Percentiles rank a stretch among this genome's conserved stretches.
phyloP scores from a whole-genome alignment of 768 basidiomycete genomes.

The Cytidiella melzeri region DNA sequence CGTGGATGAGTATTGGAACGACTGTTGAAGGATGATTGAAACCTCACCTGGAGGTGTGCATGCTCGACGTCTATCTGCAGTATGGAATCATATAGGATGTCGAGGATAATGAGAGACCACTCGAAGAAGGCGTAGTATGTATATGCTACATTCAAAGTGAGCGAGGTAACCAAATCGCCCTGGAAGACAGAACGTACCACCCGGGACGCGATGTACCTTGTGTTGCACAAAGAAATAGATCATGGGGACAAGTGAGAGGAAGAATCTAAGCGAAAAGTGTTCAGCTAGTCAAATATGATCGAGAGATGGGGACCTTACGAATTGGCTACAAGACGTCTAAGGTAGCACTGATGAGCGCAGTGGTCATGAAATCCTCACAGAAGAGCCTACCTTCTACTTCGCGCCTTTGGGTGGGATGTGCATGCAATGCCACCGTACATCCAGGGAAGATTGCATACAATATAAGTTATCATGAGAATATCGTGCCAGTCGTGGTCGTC shows the following conservation, averaged over 20 bases:
- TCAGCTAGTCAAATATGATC: too few relatives aligned
- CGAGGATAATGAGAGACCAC: conserved; percentile 75
- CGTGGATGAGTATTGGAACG: not conserved
- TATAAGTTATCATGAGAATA: conserved; percentile 82
- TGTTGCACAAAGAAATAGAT: conserved; percentile 85
- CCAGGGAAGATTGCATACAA: conserved; percentile 83
- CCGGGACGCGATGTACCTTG: conserved; percentile 71
- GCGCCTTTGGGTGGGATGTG: not conserved
- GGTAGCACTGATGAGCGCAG: not conserved
- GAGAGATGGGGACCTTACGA: conserved; percentile 31
- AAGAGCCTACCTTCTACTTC: not conserved
- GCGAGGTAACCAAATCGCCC: not conserved
- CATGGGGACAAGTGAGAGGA: conserved; percentile 61
- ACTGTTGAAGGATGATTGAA: too few relatives aligned
- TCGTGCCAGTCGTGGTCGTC: conserved; percentile 86
- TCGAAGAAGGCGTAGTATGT: conserved; percentile 83
- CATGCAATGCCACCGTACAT: conserved; percentile 41
- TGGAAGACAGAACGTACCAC: conserved; percentile 44
- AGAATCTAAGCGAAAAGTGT: conserved; percentile 49
- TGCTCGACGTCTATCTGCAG: conserved; percentile 52
- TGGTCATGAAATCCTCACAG: not conserved
- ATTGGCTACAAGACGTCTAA: conserved; percentile 47
- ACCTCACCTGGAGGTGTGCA: conserved; percentile 44
- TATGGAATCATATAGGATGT: conserved; percentile 69
- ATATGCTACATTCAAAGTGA: conserved; percentile 52